phyloP scores from a whole-genome alignment of 345 rosid genomes.

The Arabidopsis thaliana region TAIR10.1 NC_003075.7:844501-845000 shows the following conservation, averaged over 20 bases:
- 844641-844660: conserved; percentile 77
- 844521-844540: conserved; percentile 32
- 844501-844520: conserved; percentile 23
- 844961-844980: conserved; percentile 87
- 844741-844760: conserved; percentile 44
- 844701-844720: conserved; percentile 72
- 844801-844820: conserved; percentile 69
- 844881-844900: conserved; percentile 67
- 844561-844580: conserved; percentile 7
- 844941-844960: conserved; percentile 83
- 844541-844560: conserved; percentile 34
- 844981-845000: conserved; percentile 57
- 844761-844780: conserved; percentile 52
- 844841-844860: conserved; percentile 80
- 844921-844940: conserved; percentile 77
- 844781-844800: conserved; percentile 57
- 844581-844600: conserved; percentile 10
- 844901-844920: conserved; percentile 67
- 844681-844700: conserved; percentile 57
- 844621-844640: conserved; percentile 80
- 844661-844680: conserved; percentile 68
- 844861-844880: conserved; percentile 53
- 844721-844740: conserved; percentile 47
- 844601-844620: conserved; percentile 53
- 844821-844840: conserved; percentile 76